Conservation (phyloP, 768 basidiomycete genomes). For the Phlegmacium glaucopus region DNA sequence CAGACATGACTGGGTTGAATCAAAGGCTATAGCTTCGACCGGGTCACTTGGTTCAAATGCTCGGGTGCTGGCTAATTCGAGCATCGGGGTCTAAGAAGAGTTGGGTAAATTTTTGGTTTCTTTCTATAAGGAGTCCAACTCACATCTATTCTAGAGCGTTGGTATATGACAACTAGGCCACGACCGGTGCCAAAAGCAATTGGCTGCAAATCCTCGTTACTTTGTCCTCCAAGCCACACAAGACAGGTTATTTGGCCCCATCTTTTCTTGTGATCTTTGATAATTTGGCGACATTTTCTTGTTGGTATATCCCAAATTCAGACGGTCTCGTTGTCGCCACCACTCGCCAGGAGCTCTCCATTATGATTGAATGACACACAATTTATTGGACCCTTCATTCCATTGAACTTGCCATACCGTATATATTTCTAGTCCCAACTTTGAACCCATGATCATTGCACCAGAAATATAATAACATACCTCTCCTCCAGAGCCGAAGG, state of each 20-base stretch:
- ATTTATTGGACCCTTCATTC: constrained; percentile 1
- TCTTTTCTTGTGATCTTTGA: constrained; percentile 1
- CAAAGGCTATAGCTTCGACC: constrained; percentile 4
- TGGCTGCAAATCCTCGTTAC: neutral
- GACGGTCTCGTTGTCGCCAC: constrained; percentile 3
- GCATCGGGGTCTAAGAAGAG: neutral
- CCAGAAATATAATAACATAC: too few species aligned
- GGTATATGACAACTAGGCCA: constrained; percentile 5
- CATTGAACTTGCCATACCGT: neutral
- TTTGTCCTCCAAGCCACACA: neutral
- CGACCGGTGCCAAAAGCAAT: constrained; percentile 7
- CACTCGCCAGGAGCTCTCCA: neutral
- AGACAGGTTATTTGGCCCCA: constrained; percentile 9
- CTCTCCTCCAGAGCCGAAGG: too few species aligned
- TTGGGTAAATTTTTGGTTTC: too few species aligned
- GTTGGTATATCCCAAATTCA: constrained; percentile 2
- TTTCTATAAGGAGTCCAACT: neutral
- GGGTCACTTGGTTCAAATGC: constrained; percentile 3
- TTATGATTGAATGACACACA: constrained; percentile 1
- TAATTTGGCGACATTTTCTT: neutral
- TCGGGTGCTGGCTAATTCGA: constrained; percentile 1
- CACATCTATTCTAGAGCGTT: neutral
- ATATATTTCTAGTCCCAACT: too few species aligned
- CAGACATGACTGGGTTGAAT: neutral
- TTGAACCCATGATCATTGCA: too few species aligned